These are phyloP conservation scores for Coniochaeta ligniaria DNA, from an alignment of 2,329 filamentous ascomycete genomes.

Conservation along the genomic window DNA sequence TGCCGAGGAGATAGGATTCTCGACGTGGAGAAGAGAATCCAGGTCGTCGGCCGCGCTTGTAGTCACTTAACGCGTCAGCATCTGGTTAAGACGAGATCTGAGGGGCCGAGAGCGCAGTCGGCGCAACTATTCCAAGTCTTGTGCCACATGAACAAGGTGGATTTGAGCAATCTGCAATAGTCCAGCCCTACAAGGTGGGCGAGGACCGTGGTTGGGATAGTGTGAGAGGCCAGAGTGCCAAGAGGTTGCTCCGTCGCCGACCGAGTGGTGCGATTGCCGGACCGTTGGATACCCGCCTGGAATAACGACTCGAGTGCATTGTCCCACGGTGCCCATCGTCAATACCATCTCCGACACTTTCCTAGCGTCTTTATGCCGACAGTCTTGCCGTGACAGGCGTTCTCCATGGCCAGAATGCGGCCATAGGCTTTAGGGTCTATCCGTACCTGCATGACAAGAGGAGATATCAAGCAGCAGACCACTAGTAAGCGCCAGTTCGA, in stretches of 20 bases:
- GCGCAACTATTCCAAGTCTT: not conserved
- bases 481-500: not conserved
- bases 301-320: not conserved
- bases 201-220: not conserved
- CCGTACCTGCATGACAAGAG: not conserved
- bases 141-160: not conserved
- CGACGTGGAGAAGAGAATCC: not conserved
- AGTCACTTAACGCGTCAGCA: not conserved
- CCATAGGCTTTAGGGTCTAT: not conserved
- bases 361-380: not conserved
- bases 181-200: not conserved
- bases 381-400: not conserved
- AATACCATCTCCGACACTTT: not conserved
- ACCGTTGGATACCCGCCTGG: not conserved
- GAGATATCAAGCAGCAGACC: not conserved
- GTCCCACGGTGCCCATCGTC: not conserved
- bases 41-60: not conserved
- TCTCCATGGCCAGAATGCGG: not conserved
- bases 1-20: not conserved
- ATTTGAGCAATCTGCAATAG: not conserved
- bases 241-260: not conserved
- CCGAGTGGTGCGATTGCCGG: not conserved
- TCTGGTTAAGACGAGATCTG: not conserved
- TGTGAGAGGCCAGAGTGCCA: not conserved
- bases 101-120: not conserved